Evolutionary conservation across 2,329 filamentous ascomycete genomes (phyloP).

Genomic region (Cladophialophora psammophila): DNA sequence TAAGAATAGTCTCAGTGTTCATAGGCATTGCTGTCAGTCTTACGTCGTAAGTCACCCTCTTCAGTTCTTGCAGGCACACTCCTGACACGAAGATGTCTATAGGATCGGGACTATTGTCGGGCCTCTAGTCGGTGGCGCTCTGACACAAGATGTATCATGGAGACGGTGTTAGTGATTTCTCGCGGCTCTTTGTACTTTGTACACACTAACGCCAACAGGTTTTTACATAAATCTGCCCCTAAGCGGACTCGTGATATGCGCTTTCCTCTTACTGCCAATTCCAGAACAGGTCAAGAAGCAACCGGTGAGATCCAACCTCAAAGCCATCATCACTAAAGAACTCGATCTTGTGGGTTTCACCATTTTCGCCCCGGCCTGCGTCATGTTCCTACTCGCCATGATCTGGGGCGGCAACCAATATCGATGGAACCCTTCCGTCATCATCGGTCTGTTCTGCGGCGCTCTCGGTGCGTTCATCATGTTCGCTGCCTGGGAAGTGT

Average conservation of each 20-base stretch:
- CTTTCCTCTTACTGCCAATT: constrained; percentile 39
- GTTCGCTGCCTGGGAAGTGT: constrained; percentile 44
- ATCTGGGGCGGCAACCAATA: constrained; percentile 34
- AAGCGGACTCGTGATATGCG: constrained; percentile 49
- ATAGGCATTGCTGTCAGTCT: constrained; percentile 44
- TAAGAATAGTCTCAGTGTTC: constrained; percentile 38
- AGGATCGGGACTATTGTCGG: constrained; percentile 51
- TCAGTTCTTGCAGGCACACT: not conserved
- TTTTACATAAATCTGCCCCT: constrained; percentile 57
- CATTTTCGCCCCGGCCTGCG: constrained; percentile 59
- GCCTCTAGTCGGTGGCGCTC: constrained; percentile 53
- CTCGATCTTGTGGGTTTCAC: constrained; percentile 66
- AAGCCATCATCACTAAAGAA: constrained; percentile 34
- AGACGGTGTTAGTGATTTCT: constrained; percentile 39
- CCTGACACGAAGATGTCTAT: constrained; percentile 27
- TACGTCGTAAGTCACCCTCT: constrained; percentile 2
- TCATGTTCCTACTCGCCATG: constrained; percentile 40
- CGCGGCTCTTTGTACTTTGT: not conserved
- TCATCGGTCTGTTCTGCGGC: constrained; percentile 51
- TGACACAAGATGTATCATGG: constrained; percentile 49
- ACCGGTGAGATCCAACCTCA: constrained; percentile 24
- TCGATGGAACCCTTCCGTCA: constrained; percentile 46
- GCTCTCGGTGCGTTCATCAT: constrained; percentile 41
- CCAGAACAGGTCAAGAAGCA: constrained; percentile 30
- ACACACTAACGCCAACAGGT: constrained; percentile 23